Evolutionary conservation across 192 early-diverging fungal genomes (phyloP).

Genomic region (Coemansia sp.): DNA sequence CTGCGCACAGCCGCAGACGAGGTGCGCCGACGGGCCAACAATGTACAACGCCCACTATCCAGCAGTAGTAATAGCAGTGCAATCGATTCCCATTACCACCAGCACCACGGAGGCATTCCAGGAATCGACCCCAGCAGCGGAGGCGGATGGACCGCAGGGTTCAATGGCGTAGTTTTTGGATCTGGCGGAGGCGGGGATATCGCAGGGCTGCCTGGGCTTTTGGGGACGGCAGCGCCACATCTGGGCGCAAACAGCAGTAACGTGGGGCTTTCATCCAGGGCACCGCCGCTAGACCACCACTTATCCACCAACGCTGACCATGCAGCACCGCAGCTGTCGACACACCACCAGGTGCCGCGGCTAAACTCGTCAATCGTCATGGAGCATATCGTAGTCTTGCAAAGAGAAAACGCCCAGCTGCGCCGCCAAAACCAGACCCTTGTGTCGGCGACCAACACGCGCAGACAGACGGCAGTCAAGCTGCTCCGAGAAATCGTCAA

Average conservation of each 20-base stretch:
- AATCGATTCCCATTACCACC: neutral
- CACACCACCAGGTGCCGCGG: neutral
- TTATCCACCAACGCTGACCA: neutral
- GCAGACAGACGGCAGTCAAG: slow-evolving; percentile 24
- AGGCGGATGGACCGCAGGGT: slow-evolving; percentile 20
- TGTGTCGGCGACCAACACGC: slow-evolving; percentile 13
- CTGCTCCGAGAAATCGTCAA: slow-evolving; percentile 21
- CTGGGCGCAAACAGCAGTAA: neutral
- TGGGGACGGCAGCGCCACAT: neutral
- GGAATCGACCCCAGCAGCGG: slow-evolving; percentile 12
- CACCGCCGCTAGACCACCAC: neutral
- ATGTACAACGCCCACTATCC: neutral
- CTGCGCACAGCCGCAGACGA: slow-evolving; percentile 7
- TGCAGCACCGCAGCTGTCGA: neutral
- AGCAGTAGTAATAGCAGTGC: slow-evolving; percentile 5
- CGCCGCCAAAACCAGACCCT: slow-evolving; percentile 30
- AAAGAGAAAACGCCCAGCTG: slow-evolving; percentile 28
- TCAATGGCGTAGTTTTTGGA: slow-evolving; percentile 46
- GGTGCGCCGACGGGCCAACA: neutral
- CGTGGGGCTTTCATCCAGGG: neutral
- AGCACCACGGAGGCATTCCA: slow-evolving; percentile 17
- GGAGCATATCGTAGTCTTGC: slow-evolving; percentile 13
- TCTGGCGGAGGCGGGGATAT: slow-evolving; percentile 18
- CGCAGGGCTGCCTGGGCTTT: neutral
- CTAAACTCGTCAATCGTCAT: neutral